These are phyloP conservation scores for Boletus subparvulus DNA, from an alignment of 768 basidiomycete species.

Conservation along the genomic window DNA sequence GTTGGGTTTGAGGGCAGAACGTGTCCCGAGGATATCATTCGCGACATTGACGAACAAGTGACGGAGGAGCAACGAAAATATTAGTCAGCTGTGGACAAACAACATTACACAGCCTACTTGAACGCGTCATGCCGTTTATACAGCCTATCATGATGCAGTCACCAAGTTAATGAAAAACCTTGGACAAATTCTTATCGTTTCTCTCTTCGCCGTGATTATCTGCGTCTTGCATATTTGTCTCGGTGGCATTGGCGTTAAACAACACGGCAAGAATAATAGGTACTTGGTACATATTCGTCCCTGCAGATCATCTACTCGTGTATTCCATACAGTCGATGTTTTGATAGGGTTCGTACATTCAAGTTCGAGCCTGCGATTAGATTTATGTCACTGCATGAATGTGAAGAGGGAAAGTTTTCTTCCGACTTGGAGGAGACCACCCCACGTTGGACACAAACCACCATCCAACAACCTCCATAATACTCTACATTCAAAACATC, in stretches of 20 bases:
- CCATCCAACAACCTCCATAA: neutral
- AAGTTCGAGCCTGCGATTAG: neutral
- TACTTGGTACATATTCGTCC: constrained; percentile 25
- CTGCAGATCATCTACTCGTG: constrained; percentile 62
- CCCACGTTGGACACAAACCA: too few species aligned
- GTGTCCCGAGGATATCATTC: constrained; percentile 14
- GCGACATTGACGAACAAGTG: constrained; percentile 23
- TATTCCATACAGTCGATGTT: constrained; percentile 44
- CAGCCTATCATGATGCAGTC: too few species aligned
- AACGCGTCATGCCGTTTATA: too few species aligned
- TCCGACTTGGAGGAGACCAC: too few species aligned
- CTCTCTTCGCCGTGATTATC: constrained; percentile 55
- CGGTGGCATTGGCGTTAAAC: constrained; percentile 67
- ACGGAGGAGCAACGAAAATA: neutral
- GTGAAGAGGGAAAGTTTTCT: too few species aligned
- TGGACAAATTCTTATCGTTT: neutral
- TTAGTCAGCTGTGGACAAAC: constrained; percentile 16
- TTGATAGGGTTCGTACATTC: constrained; percentile 30
- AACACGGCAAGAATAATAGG: constrained; percentile 52
- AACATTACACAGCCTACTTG: neutral
- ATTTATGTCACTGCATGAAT: neutral
- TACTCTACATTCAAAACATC: neutral
- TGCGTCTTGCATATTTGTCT: constrained; percentile 47
- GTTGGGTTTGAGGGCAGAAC: constrained; percentile 51
- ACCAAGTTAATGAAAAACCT: neutral